Evolutionary conservation across 768 basidiomycete genomes (phyloP).

Genomic region (Collybia sp.): DNA sequence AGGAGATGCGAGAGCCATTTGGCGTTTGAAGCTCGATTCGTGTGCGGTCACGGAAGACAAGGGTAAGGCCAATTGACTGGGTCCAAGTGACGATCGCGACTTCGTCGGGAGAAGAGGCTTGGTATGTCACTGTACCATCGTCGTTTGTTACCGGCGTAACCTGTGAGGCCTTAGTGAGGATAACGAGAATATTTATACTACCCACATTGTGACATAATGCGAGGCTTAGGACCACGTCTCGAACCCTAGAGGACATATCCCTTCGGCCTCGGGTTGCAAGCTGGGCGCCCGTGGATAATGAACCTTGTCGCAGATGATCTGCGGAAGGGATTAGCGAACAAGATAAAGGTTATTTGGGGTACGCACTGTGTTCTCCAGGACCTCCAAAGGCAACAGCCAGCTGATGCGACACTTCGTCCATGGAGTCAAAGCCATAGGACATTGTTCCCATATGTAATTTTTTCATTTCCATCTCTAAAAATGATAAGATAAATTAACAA

Average conservation of each 20-base stretch:
- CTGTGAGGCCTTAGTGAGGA: slow-evolving; percentile 34
- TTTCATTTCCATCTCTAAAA: slow-evolving; percentile 97
- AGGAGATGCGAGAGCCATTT: slow-evolving; percentile 55
- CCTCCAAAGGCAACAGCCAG: slow-evolving; percentile 80
- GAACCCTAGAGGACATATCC: slow-evolving; percentile 92
- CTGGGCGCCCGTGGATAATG: slow-evolving; percentile 70
- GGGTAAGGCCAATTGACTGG: slow-evolving; percentile 86
- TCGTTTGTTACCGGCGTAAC: slow-evolving; percentile 95
- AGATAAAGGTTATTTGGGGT: not conserved
- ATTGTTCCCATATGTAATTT: slow-evolving; percentile 99
- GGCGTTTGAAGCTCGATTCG: slow-evolving; percentile 83
- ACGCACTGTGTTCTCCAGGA: slow-evolving; percentile 50
- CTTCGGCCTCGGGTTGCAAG: slow-evolving; percentile 83
- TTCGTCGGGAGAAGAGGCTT: slow-evolving; percentile 98
- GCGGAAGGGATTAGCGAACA: not conserved
- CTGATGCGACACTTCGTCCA: slow-evolving; percentile 97
- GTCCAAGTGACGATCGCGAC: slow-evolving; percentile 99
- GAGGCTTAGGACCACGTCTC: slow-evolving; percentile 88
- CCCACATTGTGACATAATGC: slow-evolving; percentile 94
- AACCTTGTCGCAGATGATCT: slow-evolving; percentile 46
- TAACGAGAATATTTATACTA: slow-evolving; percentile 6
- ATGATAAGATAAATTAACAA: no score
- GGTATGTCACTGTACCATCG: slow-evolving; percentile 92
- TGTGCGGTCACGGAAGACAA: slow-evolving; percentile 86
- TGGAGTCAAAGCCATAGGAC: slow-evolving; percentile 95